A percentile compares a stretch with the other conserved stretches of the same genome.
Conservation (phyloP, 1,284 basidiomycete genomes). For the Trichosporon sp. region DNA sequence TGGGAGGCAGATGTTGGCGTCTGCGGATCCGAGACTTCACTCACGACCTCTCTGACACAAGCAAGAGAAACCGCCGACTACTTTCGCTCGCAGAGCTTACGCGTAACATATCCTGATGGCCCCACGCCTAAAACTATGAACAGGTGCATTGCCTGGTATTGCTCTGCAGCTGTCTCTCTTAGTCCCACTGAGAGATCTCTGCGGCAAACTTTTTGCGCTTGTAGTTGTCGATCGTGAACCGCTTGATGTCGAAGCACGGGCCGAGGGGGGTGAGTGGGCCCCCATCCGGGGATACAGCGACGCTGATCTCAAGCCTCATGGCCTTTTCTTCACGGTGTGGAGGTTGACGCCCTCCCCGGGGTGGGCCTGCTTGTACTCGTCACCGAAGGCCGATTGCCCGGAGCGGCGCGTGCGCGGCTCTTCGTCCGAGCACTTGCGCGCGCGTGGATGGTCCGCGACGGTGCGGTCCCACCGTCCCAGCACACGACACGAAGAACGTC, state of each 20-base stretch:
- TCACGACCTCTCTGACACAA: too few species aligned
- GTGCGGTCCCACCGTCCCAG: constrained; percentile 5
- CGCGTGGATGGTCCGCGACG: not conserved
- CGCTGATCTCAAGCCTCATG: not conserved
- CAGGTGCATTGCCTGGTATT: not conserved
- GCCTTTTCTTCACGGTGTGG: not conserved
- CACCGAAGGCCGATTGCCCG: not conserved
- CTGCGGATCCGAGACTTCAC: too few species aligned
- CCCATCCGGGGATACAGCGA: not conserved
- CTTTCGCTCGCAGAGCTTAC: not conserved
- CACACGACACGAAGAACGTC: not conserved
- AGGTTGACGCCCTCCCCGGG: not conserved
- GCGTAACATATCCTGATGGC: not conserved
- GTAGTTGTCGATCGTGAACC: not conserved
- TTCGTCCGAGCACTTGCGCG: not conserved
- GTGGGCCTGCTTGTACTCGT: not conserved
- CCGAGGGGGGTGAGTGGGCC: not conserved
- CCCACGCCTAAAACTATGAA: not conserved
- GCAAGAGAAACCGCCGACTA: too few species aligned
- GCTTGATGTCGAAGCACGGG: not conserved
- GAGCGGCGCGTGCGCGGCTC: not conserved
- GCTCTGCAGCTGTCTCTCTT: not conserved
- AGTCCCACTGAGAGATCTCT: constrained; percentile 1
- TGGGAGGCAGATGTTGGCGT: too few species aligned
- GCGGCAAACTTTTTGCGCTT: not conserved